phyloP scores from a whole-genome alignment of 1,284 basidiomycete genomes.

The Malassezia brasiliensis region DNA sequence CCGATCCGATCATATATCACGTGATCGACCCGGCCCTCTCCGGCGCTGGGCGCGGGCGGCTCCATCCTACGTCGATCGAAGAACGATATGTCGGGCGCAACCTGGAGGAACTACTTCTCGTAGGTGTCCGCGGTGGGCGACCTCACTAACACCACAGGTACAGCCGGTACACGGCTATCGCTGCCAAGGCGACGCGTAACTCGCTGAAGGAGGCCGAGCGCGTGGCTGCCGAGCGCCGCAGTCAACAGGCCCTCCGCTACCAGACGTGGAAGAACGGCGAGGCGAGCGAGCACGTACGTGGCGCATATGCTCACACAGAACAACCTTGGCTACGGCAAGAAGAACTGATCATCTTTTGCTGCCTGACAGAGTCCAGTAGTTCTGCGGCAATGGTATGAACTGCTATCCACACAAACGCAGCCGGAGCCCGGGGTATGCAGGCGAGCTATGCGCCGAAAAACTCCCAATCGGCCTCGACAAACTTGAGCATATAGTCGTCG shows the following conservation, averaged over 20 bases:
- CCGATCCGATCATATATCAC: neutral
- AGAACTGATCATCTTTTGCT: neutral
- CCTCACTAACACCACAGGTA: slow-evolving; percentile 35
- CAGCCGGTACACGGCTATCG: slow-evolving; percentile 51
- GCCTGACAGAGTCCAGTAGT: neutral
- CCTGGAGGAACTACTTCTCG: slow-evolving; percentile 45
- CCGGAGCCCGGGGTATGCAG: neutral
- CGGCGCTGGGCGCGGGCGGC: neutral
- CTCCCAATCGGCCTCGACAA: slow-evolving; percentile 65
- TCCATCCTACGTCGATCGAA: slow-evolving; percentile 3
- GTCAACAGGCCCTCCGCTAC: slow-evolving; percentile 48
- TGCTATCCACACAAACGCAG: neutral
- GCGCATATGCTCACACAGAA: neutral
- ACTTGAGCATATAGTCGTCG: slow-evolving; percentile 75
- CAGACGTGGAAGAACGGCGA: slow-evolving; percentile 50
- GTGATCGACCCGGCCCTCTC: slow-evolving; percentile 5
- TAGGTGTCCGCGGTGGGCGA: slow-evolving; percentile 18
- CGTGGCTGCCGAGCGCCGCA: slow-evolving; percentile 48
- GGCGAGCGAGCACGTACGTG: slow-evolving; percentile 44
- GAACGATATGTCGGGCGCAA: slow-evolving; percentile 33
- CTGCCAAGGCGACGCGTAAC: slow-evolving; percentile 49
- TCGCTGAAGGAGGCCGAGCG: slow-evolving; percentile 50
- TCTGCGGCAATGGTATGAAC: neutral
- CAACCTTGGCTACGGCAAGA: slow-evolving; percentile 2
- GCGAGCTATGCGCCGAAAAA: slow-evolving; percentile 54